Percentiles rank a stretch among this genome's conserved stretches.
phyloP scores from a whole-genome alignment of 768 basidiomycete species.

The Cystobasidium onofrii region DNA sequence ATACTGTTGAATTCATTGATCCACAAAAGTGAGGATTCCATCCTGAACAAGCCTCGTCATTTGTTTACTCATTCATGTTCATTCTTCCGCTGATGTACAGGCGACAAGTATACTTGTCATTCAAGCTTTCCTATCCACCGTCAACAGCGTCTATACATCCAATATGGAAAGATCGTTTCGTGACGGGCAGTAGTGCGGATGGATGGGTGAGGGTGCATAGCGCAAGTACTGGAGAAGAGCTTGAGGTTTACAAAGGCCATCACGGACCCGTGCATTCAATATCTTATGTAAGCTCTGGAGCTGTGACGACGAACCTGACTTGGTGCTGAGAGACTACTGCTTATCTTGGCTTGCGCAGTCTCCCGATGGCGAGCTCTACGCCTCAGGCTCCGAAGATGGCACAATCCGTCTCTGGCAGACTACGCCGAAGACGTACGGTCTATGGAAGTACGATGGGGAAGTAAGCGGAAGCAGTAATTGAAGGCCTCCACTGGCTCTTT shows the following conservation, averaged over 20 bases:
- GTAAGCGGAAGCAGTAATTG: background rate
- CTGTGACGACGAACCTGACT: too few relatives aligned
- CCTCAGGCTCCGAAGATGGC: conserved; percentile 84
- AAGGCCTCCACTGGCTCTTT: background rate
- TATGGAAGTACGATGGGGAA: conserved; percentile 50
- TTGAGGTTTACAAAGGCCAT: conserved; percentile 87
- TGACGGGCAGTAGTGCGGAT: conserved; percentile 77
- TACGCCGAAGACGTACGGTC: conserved; percentile 71
- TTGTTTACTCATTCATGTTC: too few relatives aligned
- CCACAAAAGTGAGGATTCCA: conserved; percentile 44
- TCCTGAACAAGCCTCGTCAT: too few relatives aligned
- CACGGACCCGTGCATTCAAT: conserved; percentile 95
- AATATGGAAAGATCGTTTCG: conserved; percentile 74
- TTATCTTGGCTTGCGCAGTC: conserved; percentile 48
- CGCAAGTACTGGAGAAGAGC: conserved; percentile 71
- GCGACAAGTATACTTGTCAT: conserved; percentile 31
- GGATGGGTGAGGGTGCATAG: conserved; percentile 96
- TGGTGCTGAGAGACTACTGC: too few relatives aligned
- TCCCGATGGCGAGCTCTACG: conserved; percentile 95
- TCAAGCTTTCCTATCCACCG: conserved; percentile 73
- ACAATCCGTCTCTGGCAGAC: conserved; percentile 97
- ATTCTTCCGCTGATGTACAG: too few relatives aligned
- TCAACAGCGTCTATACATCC: conserved; percentile 96
- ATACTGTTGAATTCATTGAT: conserved; percentile 81
- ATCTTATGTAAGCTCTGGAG: conserved; percentile 45